Evolutionary conservation across 176 grass and related monocot species (phyloP), one percentile per base, ranked within the genome.

Genomic region (Cenchrus americanus): DNA sequence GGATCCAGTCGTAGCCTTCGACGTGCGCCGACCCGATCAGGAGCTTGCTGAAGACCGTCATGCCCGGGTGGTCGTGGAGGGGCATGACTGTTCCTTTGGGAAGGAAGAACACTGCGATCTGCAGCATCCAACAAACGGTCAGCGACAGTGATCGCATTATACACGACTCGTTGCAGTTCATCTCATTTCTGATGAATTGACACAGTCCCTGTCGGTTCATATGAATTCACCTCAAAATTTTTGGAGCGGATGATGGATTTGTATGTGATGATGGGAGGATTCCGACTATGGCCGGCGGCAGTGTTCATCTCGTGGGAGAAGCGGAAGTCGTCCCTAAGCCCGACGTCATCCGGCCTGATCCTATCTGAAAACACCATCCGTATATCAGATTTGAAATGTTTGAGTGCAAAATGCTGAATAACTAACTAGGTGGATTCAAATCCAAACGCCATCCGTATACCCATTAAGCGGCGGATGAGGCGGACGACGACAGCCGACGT

Each of bases 1-100:
- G 51, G 75, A 78, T 46, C 90, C 87, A 90, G 82, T 88, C 90
- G 27, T 88, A 94, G 5, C 87, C 83, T 27, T 82, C 85, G 14
- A 88, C 76, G 26, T 71, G 90, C 69, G 87, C 79, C 2, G 90
- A 92, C 0, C 93, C 89, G 19, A 84, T 60, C 5, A 94, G 82
- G 7, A 90, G 82, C 78, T 90, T 94, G 46, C 73, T 86, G 69
- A 94, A 90, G 34, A 90, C 89, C 5, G 90, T 92, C 87, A 90
- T 92, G 32, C 78, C 87, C 7, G 82, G 87, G 61, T 94, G 87
- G 65, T 92, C 84, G 19, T 94, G 90, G 24, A 94, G 87, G 11
- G 92, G 92, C 84, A 92, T 88, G 0, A 81, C 87, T 6, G 64
- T 26, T 30, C 60, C 52, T 2, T 18, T 47, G 5, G 93, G 87